Conservation (phyloP, 192 early-diverging fungal species). For the Entrophospora sp. region DNA sequence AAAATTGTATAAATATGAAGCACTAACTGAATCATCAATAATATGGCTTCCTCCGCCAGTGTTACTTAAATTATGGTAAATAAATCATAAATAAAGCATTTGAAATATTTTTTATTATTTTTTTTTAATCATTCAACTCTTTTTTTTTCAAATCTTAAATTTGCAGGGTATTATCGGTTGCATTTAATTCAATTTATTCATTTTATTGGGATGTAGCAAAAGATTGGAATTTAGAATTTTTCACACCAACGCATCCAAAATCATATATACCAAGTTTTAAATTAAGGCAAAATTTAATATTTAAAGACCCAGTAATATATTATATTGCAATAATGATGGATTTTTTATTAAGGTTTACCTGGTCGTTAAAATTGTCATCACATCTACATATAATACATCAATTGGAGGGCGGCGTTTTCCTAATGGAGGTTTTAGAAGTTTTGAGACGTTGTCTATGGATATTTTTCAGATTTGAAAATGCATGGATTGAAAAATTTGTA, state of each 20-base stretch:
- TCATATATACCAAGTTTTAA: slow-evolving; percentile 30
- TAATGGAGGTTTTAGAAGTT: slow-evolving; percentile 76
- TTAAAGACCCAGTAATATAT: slow-evolving; percentile 56
- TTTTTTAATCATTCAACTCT: not conserved
- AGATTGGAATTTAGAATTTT: slow-evolving; percentile 72
- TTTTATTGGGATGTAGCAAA: slow-evolving; percentile 94
- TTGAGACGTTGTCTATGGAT: slow-evolving; percentile 90
- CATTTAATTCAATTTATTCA: slow-evolving; percentile 86
- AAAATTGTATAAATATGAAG: slow-evolving; percentile 29
- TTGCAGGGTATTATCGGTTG: slow-evolving; percentile 48
- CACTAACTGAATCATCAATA: slow-evolving; percentile 7
- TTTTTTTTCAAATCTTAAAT: not conserved
- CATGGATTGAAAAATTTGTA: slow-evolving; percentile 57
- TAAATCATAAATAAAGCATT: not conserved
- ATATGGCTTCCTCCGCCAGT: slow-evolving; percentile 22
- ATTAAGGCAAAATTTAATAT: slow-evolving; percentile 60
- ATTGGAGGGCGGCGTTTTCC: slow-evolving; percentile 63
- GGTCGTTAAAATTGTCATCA: slow-evolving; percentile 68
- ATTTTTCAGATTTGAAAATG: slow-evolving; percentile 82
- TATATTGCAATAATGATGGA: slow-evolving; percentile 73
- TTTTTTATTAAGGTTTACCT: slow-evolving; percentile 74
- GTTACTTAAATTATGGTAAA: slow-evolving; percentile 34
- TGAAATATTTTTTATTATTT: slow-evolving; percentile 14
- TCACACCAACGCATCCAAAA: slow-evolving; percentile 10
- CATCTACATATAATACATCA: slow-evolving; percentile 48